Percentiles rank a stretch among this genome's conserved stretches.
Evolutionary conservation across 148 eudicot genomes (phyloP).

Genomic region (Mesembryanthemum crystallinum): DNA sequence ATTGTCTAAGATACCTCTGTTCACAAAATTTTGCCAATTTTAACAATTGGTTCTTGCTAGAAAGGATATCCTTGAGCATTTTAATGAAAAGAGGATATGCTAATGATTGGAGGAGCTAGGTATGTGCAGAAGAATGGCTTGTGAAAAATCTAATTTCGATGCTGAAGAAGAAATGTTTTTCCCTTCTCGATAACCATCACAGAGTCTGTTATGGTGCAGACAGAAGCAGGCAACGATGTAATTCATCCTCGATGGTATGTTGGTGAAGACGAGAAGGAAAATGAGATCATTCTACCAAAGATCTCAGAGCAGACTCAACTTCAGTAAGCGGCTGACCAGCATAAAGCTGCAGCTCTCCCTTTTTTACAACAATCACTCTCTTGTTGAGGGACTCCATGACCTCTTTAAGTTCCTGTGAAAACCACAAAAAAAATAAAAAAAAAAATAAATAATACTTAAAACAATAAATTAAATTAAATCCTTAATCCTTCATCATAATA

Average conservation of each 20-base stretch:
- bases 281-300: conserved; percentile 36
- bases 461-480: no score
- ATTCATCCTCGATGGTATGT: background rate
- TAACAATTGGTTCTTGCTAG: background rate
- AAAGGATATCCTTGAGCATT: background rate
- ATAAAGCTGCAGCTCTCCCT: conserved; percentile 72
- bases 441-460: no score
- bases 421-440: background rate
- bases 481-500: background rate
- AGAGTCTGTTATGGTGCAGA: background rate
- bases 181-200: background rate
- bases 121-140: background rate
- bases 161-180: background rate
- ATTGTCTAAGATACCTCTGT: background rate
- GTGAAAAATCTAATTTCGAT: background rate
- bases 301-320: conserved; percentile 60
- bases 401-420: conserved; percentile 51
- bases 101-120: no score
- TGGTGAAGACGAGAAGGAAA: background rate
- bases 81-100: background rate
- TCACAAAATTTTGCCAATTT: background rate
- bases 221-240: background rate
- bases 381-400: conserved; percentile 36
- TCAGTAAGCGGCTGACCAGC: conserved; percentile 84
- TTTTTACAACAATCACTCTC: conserved; percentile 68